Conservation (phyloP, 345 rosid genomes). For the Rhodomyrtus tomentosa region DNA sequence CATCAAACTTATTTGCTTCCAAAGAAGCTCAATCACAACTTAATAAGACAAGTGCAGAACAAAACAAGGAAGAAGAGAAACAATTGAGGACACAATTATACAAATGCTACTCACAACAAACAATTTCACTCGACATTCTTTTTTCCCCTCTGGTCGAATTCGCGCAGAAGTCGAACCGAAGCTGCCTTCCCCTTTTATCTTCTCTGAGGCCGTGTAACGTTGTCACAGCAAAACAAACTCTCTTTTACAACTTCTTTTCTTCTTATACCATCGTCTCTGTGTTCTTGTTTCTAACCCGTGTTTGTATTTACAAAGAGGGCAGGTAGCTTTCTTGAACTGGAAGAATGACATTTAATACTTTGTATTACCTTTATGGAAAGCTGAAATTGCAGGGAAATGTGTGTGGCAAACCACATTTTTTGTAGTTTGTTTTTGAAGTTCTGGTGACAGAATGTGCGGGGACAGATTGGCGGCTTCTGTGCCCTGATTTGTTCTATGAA, state of each 20-base stretch:
- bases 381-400: not conserved
- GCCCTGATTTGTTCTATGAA: constrained; percentile 4
- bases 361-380: not conserved
- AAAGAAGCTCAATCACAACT: not conserved
- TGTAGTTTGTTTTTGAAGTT: not conserved
- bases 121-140: not conserved
- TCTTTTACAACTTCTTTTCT: not conserved
- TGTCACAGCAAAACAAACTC: not conserved
- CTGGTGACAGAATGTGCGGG: not conserved
- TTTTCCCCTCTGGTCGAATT: not conserved
- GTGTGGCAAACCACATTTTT: not conserved
- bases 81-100: not conserved
- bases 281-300: not conserved
- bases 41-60: not conserved
- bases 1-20: not conserved
- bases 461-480: not conserved
- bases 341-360: not conserved
- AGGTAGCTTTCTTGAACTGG: not conserved
- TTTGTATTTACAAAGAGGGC: not conserved
- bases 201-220: not conserved
- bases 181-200: not conserved
- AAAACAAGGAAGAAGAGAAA: not conserved
- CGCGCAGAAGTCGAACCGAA: not conserved
- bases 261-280: not conserved
- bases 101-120: not conserved